phyloP scores from a whole-genome alignment of 306 rosid genomes.

The Ammopiptanthus mongolicus region DNA sequence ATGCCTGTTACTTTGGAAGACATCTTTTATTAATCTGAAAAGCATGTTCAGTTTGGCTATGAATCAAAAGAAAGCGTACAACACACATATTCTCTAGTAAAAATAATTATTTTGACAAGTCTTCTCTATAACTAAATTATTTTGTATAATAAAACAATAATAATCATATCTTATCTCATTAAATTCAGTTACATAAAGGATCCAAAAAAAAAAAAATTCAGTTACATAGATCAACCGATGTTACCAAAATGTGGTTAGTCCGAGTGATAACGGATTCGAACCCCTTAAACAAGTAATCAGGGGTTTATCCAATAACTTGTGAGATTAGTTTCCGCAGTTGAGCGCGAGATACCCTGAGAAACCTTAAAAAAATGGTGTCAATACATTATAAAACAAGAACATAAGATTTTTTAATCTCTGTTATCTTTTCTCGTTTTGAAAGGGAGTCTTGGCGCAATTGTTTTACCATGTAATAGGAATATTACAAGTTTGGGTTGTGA shows the following conservation, averaged over 20 bases:
- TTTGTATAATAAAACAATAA: background rate
- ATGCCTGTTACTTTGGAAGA: constrained; percentile 11
- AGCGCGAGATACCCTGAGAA: no score
- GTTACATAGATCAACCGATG: background rate
- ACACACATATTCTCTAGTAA: constrained; percentile 18
- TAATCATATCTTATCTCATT: background rate
- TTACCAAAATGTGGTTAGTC: no score
- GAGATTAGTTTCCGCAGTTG: no score
- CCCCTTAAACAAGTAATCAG: no score
- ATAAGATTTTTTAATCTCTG: background rate
- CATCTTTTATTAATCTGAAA: constrained; percentile 12
- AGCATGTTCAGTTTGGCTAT: background rate
- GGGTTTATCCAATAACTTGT: no score
- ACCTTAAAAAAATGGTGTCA: no score
- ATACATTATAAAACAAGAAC: background rate
- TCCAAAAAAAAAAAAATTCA: no score
- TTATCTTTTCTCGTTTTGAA: background rate
- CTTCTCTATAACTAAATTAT: background rate
- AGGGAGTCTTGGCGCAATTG: no score
- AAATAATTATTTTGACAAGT: background rate
- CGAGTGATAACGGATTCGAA: no score
- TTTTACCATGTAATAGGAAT: no score
- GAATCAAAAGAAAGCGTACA: constrained; percentile 14
- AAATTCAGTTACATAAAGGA: background rate
- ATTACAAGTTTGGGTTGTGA: no score